Conservation (phyloP, 345 rosid species). For the Eucalyptus sideroxylon region DNA sequence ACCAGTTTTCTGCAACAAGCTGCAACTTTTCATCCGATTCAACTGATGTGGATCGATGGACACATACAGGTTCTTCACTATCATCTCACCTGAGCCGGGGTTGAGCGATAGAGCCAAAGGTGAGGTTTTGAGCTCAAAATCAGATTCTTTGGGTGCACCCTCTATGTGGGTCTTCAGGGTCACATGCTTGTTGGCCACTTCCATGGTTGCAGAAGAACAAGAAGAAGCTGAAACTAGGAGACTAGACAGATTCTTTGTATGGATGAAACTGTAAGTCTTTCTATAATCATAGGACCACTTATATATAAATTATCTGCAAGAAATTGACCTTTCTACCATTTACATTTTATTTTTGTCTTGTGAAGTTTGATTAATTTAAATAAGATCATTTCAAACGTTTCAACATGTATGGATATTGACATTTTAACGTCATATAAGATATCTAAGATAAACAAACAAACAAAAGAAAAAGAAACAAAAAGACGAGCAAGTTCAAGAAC, state of each 20-base stretch:
- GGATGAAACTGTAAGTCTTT: neutral
- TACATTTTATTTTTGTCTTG: neutral
- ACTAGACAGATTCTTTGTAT: neutral
- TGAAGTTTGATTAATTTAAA: neutral
- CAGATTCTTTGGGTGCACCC: conserved; percentile 18
- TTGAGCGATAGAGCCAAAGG: neutral
- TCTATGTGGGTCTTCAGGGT: conserved; percentile 17
- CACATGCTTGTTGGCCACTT: conserved; percentile 17
- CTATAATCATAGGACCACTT: neutral
- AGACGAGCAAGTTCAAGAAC: neutral
- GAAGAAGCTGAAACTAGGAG: neutral
- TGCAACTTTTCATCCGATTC: conserved; percentile 25
- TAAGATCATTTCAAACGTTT: neutral
- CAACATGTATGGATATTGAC: neutral
- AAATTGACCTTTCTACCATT: neutral
- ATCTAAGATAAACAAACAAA: neutral
- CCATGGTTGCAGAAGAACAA: conserved; percentile 1
- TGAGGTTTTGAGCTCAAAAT: conserved; percentile 21
- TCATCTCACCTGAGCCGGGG: conserved; percentile 7
- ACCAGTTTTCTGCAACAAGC: conserved; percentile 13
- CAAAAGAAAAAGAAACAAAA: neutral
- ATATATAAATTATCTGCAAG: neutral
- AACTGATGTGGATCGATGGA: conserved; percentile 48
- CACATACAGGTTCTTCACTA: conserved; percentile 30
- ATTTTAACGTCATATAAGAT: neutral